Evolutionary conservation across 306 rosid species (phyloP), one percentile per base, ranked within the genome.

Genomic region (Vicia faba): DNA sequence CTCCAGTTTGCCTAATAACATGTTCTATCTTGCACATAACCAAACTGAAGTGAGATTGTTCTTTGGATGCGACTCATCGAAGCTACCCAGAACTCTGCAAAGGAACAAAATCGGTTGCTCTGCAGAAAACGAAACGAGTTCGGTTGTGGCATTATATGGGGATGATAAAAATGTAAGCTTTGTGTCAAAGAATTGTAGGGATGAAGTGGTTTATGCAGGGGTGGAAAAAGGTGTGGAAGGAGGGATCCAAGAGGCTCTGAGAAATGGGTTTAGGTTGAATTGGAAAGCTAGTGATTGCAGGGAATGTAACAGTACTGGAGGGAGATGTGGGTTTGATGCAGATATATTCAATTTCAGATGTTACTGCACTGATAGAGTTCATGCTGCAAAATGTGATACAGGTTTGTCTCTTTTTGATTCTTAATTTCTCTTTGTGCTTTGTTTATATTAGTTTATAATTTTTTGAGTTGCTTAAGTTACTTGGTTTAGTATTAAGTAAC

Each of bases 331-430:
- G 0, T 90, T 85, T 41, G 33, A 79, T 3, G 0, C 0, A 0
- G 0, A 0, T 0, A 4, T 5, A 0, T 15, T 0, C 11, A 49
- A 0, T 25, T 87, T 85, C 64, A 49, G 28, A 41, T 87, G 96
- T 36, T 81, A 43, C 66, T 90, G 95, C 39, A 51, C 81, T 5
- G 83, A 81, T 40, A 55, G 91, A 44, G 80, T 81, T 80, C 96
- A 90, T 68, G 2, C 77, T 26, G 53, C 8, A 4, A 63, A n/a
- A 4, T 90, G 96, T 66, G 13, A 38, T 45, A 2, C 69, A 18
- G 91, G 91, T 87, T 39, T 68, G 88, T 71, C 23, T 18, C 36
- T 41, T 10, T 7, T 48, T 46, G 7, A 7, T 46, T 46, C 45
- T 2, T 23, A 11, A 28, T 40, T 31, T 2, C 15, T 5, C 41